These are phyloP conservation scores for Bullera alba DNA, from an alignment of 768 basidiomycete species.

Conservation along the genomic window DNA sequence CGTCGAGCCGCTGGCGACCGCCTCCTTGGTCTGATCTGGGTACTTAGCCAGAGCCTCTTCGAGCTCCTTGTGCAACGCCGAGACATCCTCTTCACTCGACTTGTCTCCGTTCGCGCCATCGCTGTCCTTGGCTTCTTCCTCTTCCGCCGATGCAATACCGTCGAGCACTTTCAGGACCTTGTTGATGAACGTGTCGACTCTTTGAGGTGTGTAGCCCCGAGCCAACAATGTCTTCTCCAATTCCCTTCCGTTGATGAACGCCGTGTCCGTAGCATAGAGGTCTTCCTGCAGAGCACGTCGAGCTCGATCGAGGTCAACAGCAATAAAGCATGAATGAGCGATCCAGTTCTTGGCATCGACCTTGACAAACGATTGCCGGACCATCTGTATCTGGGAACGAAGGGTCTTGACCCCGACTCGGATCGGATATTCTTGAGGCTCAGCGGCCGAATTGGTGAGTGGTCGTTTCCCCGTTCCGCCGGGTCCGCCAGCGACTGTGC, in stretches of 20 bases:
- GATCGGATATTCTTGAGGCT: conserved; percentile 32
- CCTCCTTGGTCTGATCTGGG: conserved; percentile 31
- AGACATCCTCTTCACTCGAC: not conserved
- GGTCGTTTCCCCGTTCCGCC: conserved; percentile 11
- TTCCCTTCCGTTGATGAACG: conserved; percentile 26
- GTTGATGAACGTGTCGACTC: conserved; percentile 32
- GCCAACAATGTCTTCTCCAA: conserved; percentile 18
- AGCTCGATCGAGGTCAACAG: conserved; percentile 30
- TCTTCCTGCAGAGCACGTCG: conserved; percentile 29
- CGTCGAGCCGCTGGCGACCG: conserved; percentile 16
- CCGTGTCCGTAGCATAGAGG: conserved; percentile 36
- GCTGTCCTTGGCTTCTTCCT: not conserved
- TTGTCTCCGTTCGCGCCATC: not conserved
- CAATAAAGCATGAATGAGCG: conserved; percentile 35
- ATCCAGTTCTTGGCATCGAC: conserved; percentile 36
- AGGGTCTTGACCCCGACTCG: conserved; percentile 23
- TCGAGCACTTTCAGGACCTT: conserved; percentile 39
- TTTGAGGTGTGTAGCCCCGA: conserved; percentile 20
- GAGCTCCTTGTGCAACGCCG: conserved; percentile 22
- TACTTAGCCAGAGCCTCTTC: conserved; percentile 12
- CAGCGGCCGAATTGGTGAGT: conserved; percentile 36
- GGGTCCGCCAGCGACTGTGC: not conserved
- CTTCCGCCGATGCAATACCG: conserved; percentile 34
- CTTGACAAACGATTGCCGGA: conserved; percentile 17
- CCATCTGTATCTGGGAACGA: conserved; percentile 13